Conservation (phyloP, 1,139 yeast genomes). For the Hyphopichia pseudoburtonii region DNA sequence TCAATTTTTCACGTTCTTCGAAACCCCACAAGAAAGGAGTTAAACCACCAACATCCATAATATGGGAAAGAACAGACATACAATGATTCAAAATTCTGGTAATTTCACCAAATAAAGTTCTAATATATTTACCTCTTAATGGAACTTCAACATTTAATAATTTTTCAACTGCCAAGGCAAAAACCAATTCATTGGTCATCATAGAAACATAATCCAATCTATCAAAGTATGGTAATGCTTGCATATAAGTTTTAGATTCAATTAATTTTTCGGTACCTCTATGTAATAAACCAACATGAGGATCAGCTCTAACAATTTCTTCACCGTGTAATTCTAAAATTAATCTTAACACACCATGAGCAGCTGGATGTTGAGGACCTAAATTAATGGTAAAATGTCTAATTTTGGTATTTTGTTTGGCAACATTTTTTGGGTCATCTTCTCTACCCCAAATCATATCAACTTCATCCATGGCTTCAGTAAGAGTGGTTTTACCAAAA, state of each 20-base stretch:
- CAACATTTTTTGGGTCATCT: conserved; percentile 46
- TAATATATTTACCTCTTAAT: conserved; percentile 76
- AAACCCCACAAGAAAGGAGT: conserved; percentile 95
- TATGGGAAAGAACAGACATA: conserved; percentile 85
- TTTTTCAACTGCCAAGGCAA: conserved; percentile 83
- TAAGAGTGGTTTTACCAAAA: conserved; percentile 43
- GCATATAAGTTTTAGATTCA: conserved; percentile 79
- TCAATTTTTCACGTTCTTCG: conserved; percentile 89
- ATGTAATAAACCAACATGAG: conserved; percentile 84
- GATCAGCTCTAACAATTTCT: conserved; percentile 83
- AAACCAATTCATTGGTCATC: conserved; percentile 92
- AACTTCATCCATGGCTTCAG: conserved; percentile 47
- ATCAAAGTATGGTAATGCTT: conserved; percentile 87
- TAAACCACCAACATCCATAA: conserved; percentile 94
- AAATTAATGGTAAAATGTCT: conserved; percentile 88
- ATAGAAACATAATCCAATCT: conserved; percentile 85
- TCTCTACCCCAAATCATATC: conserved; percentile 49
- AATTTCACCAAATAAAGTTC: conserved; percentile 86
- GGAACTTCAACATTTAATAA: conserved; percentile 84
- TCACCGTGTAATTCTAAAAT: conserved; percentile 87
- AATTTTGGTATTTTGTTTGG: conserved; percentile 56
- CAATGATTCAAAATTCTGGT: conserved; percentile 82
- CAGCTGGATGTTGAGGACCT: conserved; percentile 96
- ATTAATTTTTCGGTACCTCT: conserved; percentile 89
- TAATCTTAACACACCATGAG: conserved; percentile 87